Percentiles rank a stretch among this genome's conserved stretches.
These are phyloP conservation scores for Daldinia sp. DNA, from an alignment of 2,329 filamentous ascomycete species.

Conservation along the genomic window DNA sequence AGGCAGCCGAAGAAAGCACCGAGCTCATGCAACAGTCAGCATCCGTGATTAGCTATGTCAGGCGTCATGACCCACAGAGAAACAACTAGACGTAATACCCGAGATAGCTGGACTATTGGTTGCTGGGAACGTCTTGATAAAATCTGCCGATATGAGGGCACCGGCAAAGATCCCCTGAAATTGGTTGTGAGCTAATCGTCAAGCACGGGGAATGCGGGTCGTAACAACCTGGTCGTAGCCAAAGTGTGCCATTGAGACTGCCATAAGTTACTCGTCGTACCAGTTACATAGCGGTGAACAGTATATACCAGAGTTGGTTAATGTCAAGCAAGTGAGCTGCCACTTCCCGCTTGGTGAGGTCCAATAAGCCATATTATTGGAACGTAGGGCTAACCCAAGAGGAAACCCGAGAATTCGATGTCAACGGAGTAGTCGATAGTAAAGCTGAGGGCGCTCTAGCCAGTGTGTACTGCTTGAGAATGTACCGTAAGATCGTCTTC, in stretches of 20 bases:
- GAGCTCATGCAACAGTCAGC: conserved; percentile 59
- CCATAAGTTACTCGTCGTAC: conserved; percentile 32
- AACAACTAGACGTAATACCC: conserved; percentile 41
- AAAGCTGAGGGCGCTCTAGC: conserved; percentile 1
- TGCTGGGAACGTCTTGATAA: conserved; percentile 32
- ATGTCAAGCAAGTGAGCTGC: conserved; percentile 35
- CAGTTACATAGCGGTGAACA: conserved; percentile 30
- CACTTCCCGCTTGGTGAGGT: conserved; percentile 34
- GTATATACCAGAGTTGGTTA: conserved; percentile 36
- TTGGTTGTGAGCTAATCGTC: conserved; percentile 23
- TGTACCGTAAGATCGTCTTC: conserved; percentile 14
- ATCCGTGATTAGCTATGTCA: conserved; percentile 29
- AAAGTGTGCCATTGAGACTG: conserved; percentile 39
- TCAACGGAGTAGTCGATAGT: neutral
- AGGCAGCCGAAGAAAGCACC: conserved; percentile 68
- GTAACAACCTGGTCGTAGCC: conserved; percentile 39
- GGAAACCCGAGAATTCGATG: conserved; percentile 16
- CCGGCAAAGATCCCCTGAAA: conserved; percentile 33
- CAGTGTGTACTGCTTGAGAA: conserved; percentile 9
- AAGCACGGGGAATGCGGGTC: conserved; percentile 17
- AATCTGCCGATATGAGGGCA: conserved; percentile 36
- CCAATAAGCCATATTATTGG: conserved; percentile 32
- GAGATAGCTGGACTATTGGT: conserved; percentile 33
- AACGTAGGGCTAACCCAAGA: conserved; percentile 8
- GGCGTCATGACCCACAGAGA: conserved; percentile 36